A percentile compares a stretch with the other conserved stretches of the same genome.
These are phyloP conservation scores for Gossypium trilobum DNA, from an alignment of 441 rosid genomes.

Conservation along the genomic window DNA sequence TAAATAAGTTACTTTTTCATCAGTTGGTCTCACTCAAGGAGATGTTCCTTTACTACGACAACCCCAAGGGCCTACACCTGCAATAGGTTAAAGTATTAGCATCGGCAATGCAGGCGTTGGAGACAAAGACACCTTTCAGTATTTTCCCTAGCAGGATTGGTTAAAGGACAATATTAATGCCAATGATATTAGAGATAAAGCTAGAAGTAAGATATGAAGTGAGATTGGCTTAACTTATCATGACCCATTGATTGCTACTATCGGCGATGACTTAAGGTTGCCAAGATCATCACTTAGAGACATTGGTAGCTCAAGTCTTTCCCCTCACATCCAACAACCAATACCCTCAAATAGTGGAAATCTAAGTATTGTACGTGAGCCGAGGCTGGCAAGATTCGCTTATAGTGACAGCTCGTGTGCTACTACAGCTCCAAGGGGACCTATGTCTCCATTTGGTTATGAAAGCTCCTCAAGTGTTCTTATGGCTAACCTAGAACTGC, in stretches of 20 bases:
- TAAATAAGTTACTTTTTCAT: conserved; percentile 14
- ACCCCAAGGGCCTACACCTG: not conserved
- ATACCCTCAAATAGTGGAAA: not conserved
- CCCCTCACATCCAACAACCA: not conserved
- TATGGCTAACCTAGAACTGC: not conserved
- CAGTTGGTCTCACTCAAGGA: not conserved
- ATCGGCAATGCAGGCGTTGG: not conserved
- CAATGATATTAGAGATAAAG: not conserved
- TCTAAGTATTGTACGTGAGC: not conserved
- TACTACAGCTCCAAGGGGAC: not conserved
- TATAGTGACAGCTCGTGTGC: not conserved
- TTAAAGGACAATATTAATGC: conserved; percentile 13
- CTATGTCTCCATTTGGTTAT: not conserved
- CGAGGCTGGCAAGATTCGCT: not conserved
- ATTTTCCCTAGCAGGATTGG: conserved; percentile 13
- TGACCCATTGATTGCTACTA: not conserved
- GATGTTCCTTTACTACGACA: not conserved
- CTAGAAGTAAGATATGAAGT: not conserved
- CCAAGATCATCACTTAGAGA: not conserved
- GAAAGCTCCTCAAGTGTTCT: not conserved
- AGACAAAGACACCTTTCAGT: not conserved
- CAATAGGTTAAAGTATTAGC: too few relatives aligned
- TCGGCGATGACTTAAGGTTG: not conserved
- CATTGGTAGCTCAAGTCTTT: not conserved
- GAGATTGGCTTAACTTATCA: not conserved